These are phyloP conservation scores for Raddia distichophylla DNA, from an alignment of 176 grass and related monocot genomes.

Conservation along the genomic window DNA sequence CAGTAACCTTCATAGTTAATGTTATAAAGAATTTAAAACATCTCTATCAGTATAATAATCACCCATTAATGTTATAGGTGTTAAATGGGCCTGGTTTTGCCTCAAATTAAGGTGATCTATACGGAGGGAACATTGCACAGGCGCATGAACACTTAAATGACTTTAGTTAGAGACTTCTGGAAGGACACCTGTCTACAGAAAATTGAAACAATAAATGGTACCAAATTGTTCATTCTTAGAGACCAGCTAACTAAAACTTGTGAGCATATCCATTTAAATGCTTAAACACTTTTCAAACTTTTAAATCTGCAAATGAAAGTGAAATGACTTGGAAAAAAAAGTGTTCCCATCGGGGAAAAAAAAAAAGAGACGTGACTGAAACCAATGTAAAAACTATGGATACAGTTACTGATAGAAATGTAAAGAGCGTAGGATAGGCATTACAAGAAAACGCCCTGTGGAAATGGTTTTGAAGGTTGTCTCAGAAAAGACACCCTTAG, in stretches of 20 bases:
- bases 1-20: not conserved
- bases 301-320: not conserved
- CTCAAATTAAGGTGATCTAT: not conserved
- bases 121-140: conserved; percentile 29
- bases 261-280: conserved; percentile 1
- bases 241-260: not conserved
- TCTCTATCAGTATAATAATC: not conserved
- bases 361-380: not conserved
- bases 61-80: conserved; percentile 21
- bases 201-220: conserved; percentile 14
- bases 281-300: conserved; percentile 13
- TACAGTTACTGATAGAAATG: conserved; percentile 18
- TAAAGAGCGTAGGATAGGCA: not conserved
- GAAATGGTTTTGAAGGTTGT: not conserved
- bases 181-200: not conserved
- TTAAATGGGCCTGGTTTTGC: not conserved
- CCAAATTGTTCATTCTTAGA: not conserved
- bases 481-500: conserved; percentile 13
- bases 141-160: not conserved
- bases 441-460: not conserved
- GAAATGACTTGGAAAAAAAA: not conserved
- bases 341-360: not conserved
- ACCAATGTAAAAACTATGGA: not conserved
- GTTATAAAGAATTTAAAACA: conserved; percentile 3
- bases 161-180: not conserved